phyloP scores from a whole-genome alignment of 108 stramenopile genomes.

The Fragilaria crotonensis region DNA sequence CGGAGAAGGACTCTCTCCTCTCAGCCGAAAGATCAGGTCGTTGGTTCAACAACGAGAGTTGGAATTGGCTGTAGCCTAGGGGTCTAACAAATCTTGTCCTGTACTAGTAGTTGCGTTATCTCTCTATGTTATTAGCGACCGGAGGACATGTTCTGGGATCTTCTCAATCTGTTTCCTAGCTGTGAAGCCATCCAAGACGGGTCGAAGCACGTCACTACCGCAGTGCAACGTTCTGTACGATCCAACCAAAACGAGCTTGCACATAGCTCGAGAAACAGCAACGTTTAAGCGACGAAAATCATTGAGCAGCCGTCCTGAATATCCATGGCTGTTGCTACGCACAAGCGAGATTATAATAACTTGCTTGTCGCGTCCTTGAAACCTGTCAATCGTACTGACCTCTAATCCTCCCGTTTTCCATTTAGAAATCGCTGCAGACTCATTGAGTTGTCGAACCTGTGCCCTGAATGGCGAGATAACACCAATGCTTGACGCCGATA shows the following conservation, averaged over 20 bases:
- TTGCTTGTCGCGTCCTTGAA: constrained; percentile 87
- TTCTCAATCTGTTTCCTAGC: neutral
- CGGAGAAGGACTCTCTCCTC: constrained; percentile 55
- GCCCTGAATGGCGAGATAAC: constrained; percentile 90
- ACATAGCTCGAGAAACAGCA: constrained; percentile 83
- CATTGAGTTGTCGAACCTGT: constrained; percentile 60
- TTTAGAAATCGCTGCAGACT: constrained; percentile 3
- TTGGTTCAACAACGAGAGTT: constrained; percentile 2
- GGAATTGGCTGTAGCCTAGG: neutral
- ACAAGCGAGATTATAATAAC: constrained; percentile 83
- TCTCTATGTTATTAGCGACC: neutral
- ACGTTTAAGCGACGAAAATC: constrained; percentile 85
- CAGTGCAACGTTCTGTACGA: constrained; percentile 52
- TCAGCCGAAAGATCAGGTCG: constrained; percentile 52
- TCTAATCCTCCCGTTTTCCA: constrained; percentile 65
- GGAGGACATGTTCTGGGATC: neutral
- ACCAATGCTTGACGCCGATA: constrained; percentile 49
- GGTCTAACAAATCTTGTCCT: no score
- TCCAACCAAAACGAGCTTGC: constrained; percentile 84
- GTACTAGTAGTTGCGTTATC: neutral
- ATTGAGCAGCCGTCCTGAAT: constrained; percentile 61
- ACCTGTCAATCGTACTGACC: constrained; percentile 83
- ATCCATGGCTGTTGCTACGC: constrained; percentile 63
- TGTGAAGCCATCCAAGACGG: constrained; percentile 48
- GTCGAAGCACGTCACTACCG: constrained; percentile 60